Evolutionary conservation across 2,329 filamentous ascomycete species (phyloP).

Genomic region (Colletotrichum aenigma): DNA sequence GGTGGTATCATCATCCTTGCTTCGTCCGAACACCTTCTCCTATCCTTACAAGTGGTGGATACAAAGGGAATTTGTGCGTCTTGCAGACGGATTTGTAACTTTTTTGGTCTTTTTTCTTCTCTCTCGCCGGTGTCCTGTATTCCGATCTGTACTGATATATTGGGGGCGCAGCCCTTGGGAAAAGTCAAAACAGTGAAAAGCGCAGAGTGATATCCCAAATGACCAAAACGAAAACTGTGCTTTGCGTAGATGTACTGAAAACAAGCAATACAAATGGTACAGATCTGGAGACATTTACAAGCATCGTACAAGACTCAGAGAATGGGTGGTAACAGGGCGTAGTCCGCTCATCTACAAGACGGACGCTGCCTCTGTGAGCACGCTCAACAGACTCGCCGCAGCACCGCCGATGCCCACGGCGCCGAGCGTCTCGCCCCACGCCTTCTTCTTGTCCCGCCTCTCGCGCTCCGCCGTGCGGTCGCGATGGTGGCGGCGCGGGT

Average conservation of each 20-base stretch:
- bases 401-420: conserved; percentile 66
- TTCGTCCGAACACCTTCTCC: neutral
- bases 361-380: conserved; percentile 61
- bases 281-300: neutral
- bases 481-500: conserved; percentile 35
- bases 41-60: neutral
- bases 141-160: neutral
- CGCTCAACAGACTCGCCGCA: conserved; percentile 61
- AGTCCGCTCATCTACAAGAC: conserved; percentile 22
- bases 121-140: neutral
- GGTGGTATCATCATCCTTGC: neutral
- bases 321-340: neutral
- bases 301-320: neutral
- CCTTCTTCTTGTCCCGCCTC: conserved; percentile 45
- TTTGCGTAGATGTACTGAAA: neutral
- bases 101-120: neutral
- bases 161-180: conserved; percentile 7
- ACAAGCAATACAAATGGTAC: neutral
- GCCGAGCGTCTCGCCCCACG: conserved; percentile 58
- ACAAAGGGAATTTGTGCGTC: neutral
- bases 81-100: neutral
- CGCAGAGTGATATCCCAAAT: neutral
- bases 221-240: neutral
- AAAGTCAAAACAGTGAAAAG: neutral
- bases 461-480: conserved; percentile 25